phyloP scores from a whole-genome alignment of 139 green algal species.

The Pleodorina starrii region DNA sequence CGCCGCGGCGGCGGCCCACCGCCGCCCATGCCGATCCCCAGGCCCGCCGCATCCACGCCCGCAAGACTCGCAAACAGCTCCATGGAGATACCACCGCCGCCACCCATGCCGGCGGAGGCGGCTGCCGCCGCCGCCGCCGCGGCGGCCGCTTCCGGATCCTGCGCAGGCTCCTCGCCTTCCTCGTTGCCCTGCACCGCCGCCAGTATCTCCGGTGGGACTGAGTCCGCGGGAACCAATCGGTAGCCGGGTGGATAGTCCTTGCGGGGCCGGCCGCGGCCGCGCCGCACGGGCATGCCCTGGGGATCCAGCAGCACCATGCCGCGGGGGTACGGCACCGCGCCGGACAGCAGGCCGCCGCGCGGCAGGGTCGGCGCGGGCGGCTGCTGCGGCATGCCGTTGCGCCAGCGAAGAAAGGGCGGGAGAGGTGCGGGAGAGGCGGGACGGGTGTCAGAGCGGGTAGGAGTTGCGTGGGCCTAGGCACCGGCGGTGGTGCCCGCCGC shows the following conservation, averaged over 20 bases:
- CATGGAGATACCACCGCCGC: not conserved
- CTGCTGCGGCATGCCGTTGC: too few relatives aligned
- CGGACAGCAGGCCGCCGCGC: not conserved
- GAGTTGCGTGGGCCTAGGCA: too few relatives aligned
- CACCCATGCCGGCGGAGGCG: not conserved
- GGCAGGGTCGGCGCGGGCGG: not conserved
- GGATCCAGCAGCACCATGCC: conserved; percentile 42
- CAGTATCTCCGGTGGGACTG: not conserved
- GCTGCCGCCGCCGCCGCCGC: not conserved
- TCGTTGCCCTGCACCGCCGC: not conserved
- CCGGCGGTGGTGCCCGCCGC: too few relatives aligned
- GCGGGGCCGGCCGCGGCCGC: conserved; percentile 36
- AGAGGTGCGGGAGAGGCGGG: too few relatives aligned
- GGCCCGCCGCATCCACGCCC: not conserved
- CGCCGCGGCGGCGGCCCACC: not conserved
- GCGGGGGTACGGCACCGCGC: conserved; percentile 42
- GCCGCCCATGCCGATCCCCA: not conserved
- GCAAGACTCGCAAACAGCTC: not conserved
- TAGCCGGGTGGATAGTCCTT: conserved; percentile 44
- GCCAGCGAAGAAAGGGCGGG: not conserved
- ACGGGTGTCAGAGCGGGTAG: too few relatives aligned
- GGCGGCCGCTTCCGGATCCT: not conserved
- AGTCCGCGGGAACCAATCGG: not conserved
- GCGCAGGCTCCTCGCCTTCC: not conserved
- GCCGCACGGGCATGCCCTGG: not conserved